Evolutionary conservation across 805 yeast species (phyloP), one percentile per base, ranked within the genome.

Genomic region (Hagleromyces aurorensis): DNA sequence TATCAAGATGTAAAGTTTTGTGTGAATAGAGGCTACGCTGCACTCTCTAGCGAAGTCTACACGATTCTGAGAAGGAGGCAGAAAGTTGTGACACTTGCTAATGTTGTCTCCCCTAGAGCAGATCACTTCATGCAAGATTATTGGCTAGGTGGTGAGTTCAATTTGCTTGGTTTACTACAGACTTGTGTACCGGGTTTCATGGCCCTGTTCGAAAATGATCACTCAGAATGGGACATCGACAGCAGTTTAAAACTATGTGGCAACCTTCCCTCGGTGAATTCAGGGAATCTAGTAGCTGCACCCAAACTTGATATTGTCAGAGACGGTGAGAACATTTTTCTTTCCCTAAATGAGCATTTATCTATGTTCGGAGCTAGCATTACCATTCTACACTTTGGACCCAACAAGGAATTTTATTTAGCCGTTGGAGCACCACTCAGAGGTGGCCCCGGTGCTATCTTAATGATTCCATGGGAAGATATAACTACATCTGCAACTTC

Each of bases 381-480:
- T 3, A 52, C 59, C 2, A 27, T 61, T 3, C 75, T 76, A 0
- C 48, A 58, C n/a, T 68, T 64, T 34, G 41, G 62, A 6, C 43
- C 47, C 7, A 49, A 52, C 9, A 53, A 50, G 5, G 51, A 55
- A 16, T 55, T 57, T 0, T 61, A 69, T 8, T 25, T 72, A 5
- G 78, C 76, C 0, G 58, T 74, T 2, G 65, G 75, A 1, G 65
- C 79, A 2, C 71, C 70, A 3, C 59, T 49, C 33, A 76, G 72
- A 32, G 66, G 62, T 7, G 21, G 25, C 0, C 24, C 30, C 11
- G 76, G 76, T 0, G 53, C 71, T 0, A 60, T 68, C 0, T 70
- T 69, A 38, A 40, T 70, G 5, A 38, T 70, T 3, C 67, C 72
- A 1, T 23, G 69, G 20, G 34, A 36, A 1, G 57, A 61, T 19